A percentile compares a stretch with the other conserved stretches of the same genome.
Conservation (phyloP, 169 alveolate species). For the Pseudocohnilembus persalinus region DNA sequence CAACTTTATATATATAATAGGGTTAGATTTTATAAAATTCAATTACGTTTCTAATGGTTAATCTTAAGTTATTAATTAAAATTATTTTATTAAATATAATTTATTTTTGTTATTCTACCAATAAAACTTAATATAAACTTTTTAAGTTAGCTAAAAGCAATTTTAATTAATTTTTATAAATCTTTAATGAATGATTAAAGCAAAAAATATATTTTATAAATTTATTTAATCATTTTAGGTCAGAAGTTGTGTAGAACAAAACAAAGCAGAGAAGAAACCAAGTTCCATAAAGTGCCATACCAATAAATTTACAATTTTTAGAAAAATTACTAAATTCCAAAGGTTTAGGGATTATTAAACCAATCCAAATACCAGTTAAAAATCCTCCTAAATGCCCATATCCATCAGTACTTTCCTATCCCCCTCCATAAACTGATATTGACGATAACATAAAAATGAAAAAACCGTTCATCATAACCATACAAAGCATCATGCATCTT, state of each 20-base stretch:
- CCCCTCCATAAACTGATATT: background rate
- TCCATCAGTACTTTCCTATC: conserved; percentile 1
- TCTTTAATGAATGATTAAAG: too few species aligned
- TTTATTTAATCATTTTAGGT: too few species aligned
- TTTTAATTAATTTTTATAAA: too few species aligned
- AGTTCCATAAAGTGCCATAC: background rate
- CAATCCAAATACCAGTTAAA: background rate
- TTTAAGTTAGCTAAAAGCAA: too few species aligned
- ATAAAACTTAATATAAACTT: too few species aligned
- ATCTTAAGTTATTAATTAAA: too few species aligned
- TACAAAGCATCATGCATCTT: background rate
- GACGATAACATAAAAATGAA: background rate
- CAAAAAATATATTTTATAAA: too few species aligned
- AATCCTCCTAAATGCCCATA: conserved; percentile 26
- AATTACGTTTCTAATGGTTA: too few species aligned
- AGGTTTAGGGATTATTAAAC: background rate
- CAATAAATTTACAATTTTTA: background rate
- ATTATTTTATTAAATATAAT: too few species aligned
- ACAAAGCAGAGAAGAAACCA: background rate
- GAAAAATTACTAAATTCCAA: background rate
- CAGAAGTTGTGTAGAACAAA: background rate
- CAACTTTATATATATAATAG: too few species aligned
- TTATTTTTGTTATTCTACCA: too few species aligned
- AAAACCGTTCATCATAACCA: background rate
- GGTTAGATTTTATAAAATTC: too few species aligned